phyloP scores from a whole-genome alignment of 2,329 filamentous ascomycete genomes.

The Helotiales sp. region DNA sequence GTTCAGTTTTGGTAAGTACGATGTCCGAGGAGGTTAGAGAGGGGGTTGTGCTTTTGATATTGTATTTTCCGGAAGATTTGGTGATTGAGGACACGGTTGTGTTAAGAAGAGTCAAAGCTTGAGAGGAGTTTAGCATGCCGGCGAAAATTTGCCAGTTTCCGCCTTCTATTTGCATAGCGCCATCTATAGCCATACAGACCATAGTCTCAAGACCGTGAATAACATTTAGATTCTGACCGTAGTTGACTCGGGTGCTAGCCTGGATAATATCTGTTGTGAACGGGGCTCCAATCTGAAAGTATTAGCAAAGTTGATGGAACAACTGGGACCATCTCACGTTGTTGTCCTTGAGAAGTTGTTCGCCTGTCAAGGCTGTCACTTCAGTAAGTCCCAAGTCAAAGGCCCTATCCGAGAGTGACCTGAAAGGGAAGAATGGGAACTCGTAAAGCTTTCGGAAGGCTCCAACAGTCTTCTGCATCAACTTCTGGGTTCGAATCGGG shows the following conservation, averaged over 20 bases:
- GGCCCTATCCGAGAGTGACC: conserved; percentile 68
- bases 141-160: conserved; percentile 96
- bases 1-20: conserved; percentile 18
- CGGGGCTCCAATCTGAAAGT: conserved; percentile 52
- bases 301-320: conserved; percentile 12
- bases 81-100: conserved; percentile 65
- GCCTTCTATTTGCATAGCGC: conserved; percentile 74
- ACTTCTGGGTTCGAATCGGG: conserved; percentile 69
- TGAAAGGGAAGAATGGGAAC: conserved; percentile 79
- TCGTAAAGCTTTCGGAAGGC: conserved; percentile 82
- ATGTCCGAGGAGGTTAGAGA: conserved; percentile 3
- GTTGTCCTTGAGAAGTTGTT: conserved; percentile 68
- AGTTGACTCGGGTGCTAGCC: conserved; percentile 90
- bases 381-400: conserved; percentile 66
- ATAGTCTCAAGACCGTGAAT: conserved; percentile 91
- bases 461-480: conserved; percentile 70
- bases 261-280: conserved; percentile 86
- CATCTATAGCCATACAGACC: conserved; percentile 84
- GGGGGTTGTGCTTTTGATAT: conserved; percentile 37
- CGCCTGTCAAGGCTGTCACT: conserved; percentile 70
- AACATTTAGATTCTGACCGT: conserved; percentile 81
- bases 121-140: conserved; percentile 69
- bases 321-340: conserved; percentile 42
- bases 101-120: conserved; percentile 62
- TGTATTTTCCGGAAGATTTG: conserved; percentile 50